Conservation (phyloP, 768 basidiomycete species). For the Kwoniella shandongensis region DNA sequence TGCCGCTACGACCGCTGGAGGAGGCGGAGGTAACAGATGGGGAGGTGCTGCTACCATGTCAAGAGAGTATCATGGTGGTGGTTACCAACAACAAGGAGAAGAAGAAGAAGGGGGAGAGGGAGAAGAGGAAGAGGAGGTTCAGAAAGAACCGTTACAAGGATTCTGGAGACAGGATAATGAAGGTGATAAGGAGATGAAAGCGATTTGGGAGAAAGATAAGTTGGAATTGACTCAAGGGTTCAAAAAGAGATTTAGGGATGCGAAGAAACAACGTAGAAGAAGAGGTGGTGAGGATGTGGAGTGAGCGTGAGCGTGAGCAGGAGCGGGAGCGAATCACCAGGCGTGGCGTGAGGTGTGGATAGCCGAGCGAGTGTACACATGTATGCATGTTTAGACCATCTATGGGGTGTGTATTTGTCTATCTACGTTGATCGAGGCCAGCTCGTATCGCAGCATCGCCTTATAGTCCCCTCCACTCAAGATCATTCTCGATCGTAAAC, state of each 20-base stretch:
- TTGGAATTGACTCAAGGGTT: conserved; percentile 53
- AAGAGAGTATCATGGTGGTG: background rate
- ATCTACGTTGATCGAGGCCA: too few relatives aligned
- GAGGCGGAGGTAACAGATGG: too few relatives aligned
- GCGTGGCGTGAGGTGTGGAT: too few relatives aligned
- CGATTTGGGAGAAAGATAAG: conserved; percentile 49
- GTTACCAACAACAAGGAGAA: background rate
- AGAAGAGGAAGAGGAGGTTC: conserved; percentile 1
- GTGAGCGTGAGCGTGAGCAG: conserved; percentile 2
- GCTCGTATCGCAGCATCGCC: too few relatives aligned
- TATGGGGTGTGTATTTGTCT: too few relatives aligned
- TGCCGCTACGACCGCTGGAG: too few relatives aligned
- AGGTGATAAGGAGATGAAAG: conserved; percentile 45
- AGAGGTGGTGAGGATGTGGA: conserved; percentile 39
- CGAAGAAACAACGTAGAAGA: conserved; percentile 49
- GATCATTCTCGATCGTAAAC: conserved; percentile 37
- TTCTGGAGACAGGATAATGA: conserved; percentile 35
- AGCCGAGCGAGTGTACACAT: too few relatives aligned
- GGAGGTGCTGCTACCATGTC: too few relatives aligned
- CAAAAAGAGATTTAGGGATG: conserved; percentile 54
- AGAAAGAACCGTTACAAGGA: conserved; percentile 3
- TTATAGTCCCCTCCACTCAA: conserved; percentile 45
- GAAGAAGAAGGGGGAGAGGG: conserved; percentile 6
- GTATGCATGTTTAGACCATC: too few relatives aligned
- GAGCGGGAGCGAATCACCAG: too few relatives aligned